Conservation (phyloP, 2,329 filamentous ascomycete genomes). For the Botrytis sinoallii region DNA sequence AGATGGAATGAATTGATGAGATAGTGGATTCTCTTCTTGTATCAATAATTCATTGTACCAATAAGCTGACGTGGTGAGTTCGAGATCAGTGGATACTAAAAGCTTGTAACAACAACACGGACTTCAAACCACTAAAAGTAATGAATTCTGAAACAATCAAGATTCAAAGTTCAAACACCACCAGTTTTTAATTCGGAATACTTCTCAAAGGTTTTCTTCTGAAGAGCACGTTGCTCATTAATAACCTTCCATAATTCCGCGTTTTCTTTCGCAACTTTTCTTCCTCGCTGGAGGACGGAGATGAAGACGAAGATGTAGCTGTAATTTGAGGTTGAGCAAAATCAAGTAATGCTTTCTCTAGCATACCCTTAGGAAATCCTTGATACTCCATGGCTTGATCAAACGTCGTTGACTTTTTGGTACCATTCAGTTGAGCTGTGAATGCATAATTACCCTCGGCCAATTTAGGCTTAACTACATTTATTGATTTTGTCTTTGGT, state of each 20-base stretch:
- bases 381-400: constrained; percentile 25
- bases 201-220: constrained; percentile 42
- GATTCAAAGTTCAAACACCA: constrained; percentile 21
- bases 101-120: constrained; percentile 13
- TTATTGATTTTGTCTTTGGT: constrained; percentile 50
- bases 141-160: constrained; percentile 9
- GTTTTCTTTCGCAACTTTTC: constrained; percentile 41
- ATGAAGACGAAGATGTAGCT: constrained; percentile 24
- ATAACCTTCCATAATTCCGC: constrained; percentile 47
- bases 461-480: constrained; percentile 77
- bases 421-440: constrained; percentile 57
- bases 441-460: constrained; percentile 63
- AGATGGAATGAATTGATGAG: neutral
- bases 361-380: constrained; percentile 38
- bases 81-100: neutral
- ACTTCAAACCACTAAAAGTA: constrained; percentile 16
- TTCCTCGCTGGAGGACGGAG: constrained; percentile 38
- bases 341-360: constrained; percentile 51
- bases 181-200: constrained; percentile 34
- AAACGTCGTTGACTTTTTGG: constrained; percentile 23
- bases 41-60: neutral
- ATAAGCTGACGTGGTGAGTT: neutral
- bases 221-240: constrained; percentile 44
- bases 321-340: constrained; percentile 38
- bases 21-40: neutral